Conservation (phyloP, 2,329 filamentous ascomycete species). For the Colletotrichum kahawae region DNA sequence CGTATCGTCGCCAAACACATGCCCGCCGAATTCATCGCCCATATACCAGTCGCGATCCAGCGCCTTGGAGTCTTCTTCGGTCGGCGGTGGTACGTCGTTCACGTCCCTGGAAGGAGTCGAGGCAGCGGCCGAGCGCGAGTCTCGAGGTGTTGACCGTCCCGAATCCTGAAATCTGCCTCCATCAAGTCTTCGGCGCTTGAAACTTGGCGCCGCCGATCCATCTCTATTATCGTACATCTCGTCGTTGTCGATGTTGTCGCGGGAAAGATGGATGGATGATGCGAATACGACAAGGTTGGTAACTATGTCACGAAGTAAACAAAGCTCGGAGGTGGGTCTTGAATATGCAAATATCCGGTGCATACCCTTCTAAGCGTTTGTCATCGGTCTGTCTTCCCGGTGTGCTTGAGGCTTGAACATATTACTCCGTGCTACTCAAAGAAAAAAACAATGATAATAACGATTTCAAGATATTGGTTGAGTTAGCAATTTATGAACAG, state of each 20-base stretch:
- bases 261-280: neutral
- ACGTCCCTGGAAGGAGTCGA: slow-evolving; percentile 44
- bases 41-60: slow-evolving; percentile 94
- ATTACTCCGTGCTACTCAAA: neutral
- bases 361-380: neutral
- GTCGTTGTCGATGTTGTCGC: neutral
- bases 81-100: slow-evolving; percentile 57
- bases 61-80: slow-evolving; percentile 73
- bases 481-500: neutral
- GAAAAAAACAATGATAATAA: neutral
- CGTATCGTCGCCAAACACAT: slow-evolving; percentile 88
- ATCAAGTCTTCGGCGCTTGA: slow-evolving; percentile 72
- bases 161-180: slow-evolving; percentile 33
- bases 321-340: neutral
- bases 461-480: neutral
- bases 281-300: neutral
- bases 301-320: neutral
- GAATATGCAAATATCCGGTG: neutral
- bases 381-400: neutral
- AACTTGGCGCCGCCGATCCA: slow-evolving; percentile 44
- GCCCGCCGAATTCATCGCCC: slow-evolving; percentile 80
- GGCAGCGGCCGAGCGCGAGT: slow-evolving; percentile 38
- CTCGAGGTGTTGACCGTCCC: slow-evolving; percentile 45
- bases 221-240: slow-evolving; percentile 35
- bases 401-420: neutral